Evolutionary conservation across 345 rosid species (phyloP).

Genomic region (Melaleuca quinquenervia): DNA sequence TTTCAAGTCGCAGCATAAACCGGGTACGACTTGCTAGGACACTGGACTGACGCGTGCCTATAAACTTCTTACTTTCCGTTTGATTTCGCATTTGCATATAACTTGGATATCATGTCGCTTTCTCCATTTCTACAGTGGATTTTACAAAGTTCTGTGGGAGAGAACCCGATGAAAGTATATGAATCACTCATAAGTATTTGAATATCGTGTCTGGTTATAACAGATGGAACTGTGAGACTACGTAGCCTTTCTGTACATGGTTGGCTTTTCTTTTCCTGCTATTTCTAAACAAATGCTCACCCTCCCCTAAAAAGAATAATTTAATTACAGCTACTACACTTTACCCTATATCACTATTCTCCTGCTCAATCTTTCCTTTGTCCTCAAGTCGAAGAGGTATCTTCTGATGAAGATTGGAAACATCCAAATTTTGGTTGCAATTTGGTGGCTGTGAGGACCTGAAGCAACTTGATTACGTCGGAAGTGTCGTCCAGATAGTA

Average conservation of each 20-base stretch:
- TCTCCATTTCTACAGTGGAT: not conserved
- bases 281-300: not conserved
- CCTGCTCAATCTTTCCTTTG: not conserved
- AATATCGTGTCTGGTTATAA: not conserved
- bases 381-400: not conserved
- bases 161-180: not conserved
- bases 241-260: not conserved
- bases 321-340: not conserved
- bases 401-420: not conserved
- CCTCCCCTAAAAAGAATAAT: not conserved
- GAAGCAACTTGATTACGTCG: constrained; percentile 46
- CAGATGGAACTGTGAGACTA: not conserved
- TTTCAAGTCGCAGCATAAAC: not conserved
- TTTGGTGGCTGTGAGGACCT: constrained; percentile 32
- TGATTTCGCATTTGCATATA: not conserved
- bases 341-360: not conserved
- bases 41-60: not conserved
- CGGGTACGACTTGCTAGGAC: not conserved
- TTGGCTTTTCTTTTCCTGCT: not conserved
- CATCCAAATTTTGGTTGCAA: not conserved
- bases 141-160: not conserved
- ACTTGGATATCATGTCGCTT: not conserved
- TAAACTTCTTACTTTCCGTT: not conserved
- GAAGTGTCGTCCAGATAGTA: constrained; percentile 59
- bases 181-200: not conserved